Evolutionary conservation across 768 basidiomycete species (phyloP).

Genomic region (Mycena maculata): DNA sequence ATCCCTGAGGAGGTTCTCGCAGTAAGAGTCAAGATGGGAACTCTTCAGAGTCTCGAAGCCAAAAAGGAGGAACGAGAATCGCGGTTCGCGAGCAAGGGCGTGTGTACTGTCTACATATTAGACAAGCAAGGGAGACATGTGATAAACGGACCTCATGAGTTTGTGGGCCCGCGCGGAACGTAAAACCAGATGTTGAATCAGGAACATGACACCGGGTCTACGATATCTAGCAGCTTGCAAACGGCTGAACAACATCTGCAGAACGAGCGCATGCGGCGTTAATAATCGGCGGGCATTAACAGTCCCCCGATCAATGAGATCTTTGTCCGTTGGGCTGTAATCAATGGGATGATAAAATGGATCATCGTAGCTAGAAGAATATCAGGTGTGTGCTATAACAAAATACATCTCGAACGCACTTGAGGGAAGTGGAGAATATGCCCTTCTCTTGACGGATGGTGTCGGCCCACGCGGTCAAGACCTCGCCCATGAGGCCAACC

Average conservation of each 20-base stretch:
- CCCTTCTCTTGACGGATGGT: conserved; percentile 84
- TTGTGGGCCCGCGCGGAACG: conserved; percentile 80
- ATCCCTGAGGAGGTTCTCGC: conserved; percentile 81
- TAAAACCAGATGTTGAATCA: conserved; percentile 86
- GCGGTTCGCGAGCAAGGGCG: conserved; percentile 88
- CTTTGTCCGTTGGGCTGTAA: conserved; percentile 92
- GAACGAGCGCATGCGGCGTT: conserved; percentile 82
- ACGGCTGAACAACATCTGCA: conserved; percentile 91
- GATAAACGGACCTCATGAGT: conserved; percentile 74
- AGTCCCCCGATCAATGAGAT: conserved; percentile 78
- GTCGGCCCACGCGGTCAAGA: conserved; percentile 87
- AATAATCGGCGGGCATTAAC: conserved; percentile 80
- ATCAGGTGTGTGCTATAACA: not conserved
- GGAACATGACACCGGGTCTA: conserved; percentile 83
- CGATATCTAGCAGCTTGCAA: conserved; percentile 94
- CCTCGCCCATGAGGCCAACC: conserved; percentile 85
- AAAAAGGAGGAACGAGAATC: conserved; percentile 92
- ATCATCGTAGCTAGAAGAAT: conserved; percentile 76
- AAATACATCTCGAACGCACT: conserved; percentile 64
- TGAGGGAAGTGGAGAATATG: conserved; percentile 82
- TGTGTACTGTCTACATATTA: conserved; percentile 73
- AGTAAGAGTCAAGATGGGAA: conserved; percentile 84
- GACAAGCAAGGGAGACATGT: not conserved
- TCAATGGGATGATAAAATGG: conserved; percentile 89
- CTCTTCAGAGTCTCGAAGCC: conserved; percentile 93